Conservation (phyloP, 2,329 filamentous ascomycete species). For the Penicillium sp. region DNA sequence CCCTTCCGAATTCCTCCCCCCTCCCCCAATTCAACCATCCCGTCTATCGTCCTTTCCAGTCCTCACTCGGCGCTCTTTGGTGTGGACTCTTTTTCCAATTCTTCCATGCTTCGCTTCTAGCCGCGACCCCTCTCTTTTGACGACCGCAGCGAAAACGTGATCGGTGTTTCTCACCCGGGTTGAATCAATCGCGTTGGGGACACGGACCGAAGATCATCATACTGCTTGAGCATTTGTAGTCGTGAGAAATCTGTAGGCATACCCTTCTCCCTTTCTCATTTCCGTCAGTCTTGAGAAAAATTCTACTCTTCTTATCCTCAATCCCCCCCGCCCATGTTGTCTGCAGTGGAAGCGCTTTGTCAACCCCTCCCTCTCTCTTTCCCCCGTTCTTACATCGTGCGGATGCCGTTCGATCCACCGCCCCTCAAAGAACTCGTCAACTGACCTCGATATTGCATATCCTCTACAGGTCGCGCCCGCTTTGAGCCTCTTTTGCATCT, state of each 20-base stretch:
- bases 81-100: constrained; percentile 9
- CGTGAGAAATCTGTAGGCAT: not conserved
- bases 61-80: constrained; percentile 24
- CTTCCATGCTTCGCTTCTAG: constrained; percentile 16
- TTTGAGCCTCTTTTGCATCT: not conserved
- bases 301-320: not conserved
- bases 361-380: constrained; percentile 19
- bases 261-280: not conserved
- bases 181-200: constrained; percentile 16
- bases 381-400: constrained; percentile 8
- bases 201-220: constrained; percentile 17
- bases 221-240: constrained; percentile 3
- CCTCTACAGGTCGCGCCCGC: not conserved
- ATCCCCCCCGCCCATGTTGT: not conserved
- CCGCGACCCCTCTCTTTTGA: constrained; percentile 9
- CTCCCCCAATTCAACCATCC: constrained; percentile 31
- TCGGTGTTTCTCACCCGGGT: constrained; percentile 3
- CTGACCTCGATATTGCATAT: constrained; percentile 15
- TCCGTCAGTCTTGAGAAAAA: not conserved
- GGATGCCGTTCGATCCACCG: constrained; percentile 7
- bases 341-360: constrained; percentile 15
- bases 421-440: not conserved
- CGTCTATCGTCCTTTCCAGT: constrained; percentile 24
- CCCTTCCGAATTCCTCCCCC: constrained; percentile 36
- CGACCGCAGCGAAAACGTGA: constrained; percentile 10